Base-by-base conservation (phyloP, 495 filamentous ascomycete genomes). In the Monascus purpureus region DNA sequence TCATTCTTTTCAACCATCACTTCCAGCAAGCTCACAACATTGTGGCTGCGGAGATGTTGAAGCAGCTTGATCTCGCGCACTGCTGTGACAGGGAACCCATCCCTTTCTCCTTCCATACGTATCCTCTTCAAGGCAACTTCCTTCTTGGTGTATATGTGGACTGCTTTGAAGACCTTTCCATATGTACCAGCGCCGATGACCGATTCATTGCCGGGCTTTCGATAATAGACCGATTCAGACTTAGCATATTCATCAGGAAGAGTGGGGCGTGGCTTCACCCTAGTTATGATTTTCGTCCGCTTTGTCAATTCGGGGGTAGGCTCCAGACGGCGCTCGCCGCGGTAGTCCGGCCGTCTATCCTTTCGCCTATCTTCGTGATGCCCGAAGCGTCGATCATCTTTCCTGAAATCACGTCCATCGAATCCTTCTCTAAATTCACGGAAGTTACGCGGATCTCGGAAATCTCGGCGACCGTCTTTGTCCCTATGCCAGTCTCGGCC, bases 1-100 rank as follows among this genome's bases (percentile, higher is more conserved):
- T 96, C 88, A 49, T 95, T 95, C 41, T 75, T 77, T 57, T 97
- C 92, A 11, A 96, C 90, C 90, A 97, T 96, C 46, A 96, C 88
- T 56, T 97, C 92, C 36, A 63, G 36, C 28, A 67, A 37, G 29
- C 79, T 77, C 39, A 99, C 87, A 22, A 99, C 75, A 42, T 96
- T 95, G 29, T 71, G 65, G 45, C 93, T 85, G 39, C 80, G 83
- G n/a, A 99, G 66, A 25, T 86, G 88, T 47, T 94, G 85, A 6
- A 99, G 75, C 11, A 99, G 61, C 53, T 94, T 95, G 61, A 99
- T 90, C 51, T 99, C 92, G 30, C 92, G 76, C 17, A 96, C 82
- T 0, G 92, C 92, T 0, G 92, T 99, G 12, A 99, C 85, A 3
- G 92, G 92, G 43, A 96, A 96, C 0, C 92, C 92, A 59, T 99